Base-by-base conservation (phyloP, 139 green algal genomes). In the Chlorella sp. region DNA sequence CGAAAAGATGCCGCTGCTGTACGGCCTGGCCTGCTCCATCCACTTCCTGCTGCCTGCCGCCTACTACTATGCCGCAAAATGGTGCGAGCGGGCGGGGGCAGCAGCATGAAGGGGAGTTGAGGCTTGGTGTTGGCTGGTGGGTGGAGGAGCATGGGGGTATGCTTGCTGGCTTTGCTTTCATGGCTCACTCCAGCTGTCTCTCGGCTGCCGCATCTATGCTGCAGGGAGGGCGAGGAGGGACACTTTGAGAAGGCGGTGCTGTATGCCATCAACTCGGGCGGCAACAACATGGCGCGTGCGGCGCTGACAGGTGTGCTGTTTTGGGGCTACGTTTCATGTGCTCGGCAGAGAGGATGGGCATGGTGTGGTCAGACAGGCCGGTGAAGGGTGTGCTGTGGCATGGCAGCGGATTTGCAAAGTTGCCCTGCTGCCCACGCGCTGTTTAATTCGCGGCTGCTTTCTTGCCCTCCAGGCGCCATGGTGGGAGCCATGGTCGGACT, bases 241-340 rank as follows among this genome's bases (percentile, higher is more conserved):
- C 70, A 70, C 56, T 86, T 82, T 47, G 82, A 86, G 71, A 28
- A 71, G 60, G 82, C 82, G 6, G 82, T 82, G 57, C 82, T 86
- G 57, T 28, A 60, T 16, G 82, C 82, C 18, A 16, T 86, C 56
- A 86, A 86, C 60, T 56, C 69, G 36, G 82, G 82, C 11, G 82
- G 82, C 82, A 86, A 86, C 71, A 86, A 86, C 57, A 83, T 86
- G 82, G 81, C 81, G 28, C 71, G 82, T 0, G 82, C 82, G 18
- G 82, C 82, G 25, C 71, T 86, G 9, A 86, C 82, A 25, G 82
- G 82, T 81, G 62, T n/a, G n/a, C n/a, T n/a, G n/a, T n/a, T n/a
- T n/a, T n/a, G n/a, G n/a, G n/a, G n/a, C n/a, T n/a, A n/a, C n/a
- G n/a, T n/a, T n/a, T n/a, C n/a, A n/a, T n/a, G n/a, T n/a, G n/a